phyloP scores from a whole-genome alignment of 2,329 filamentous ascomycete genomes.

The Neospermospora avenae region DNA sequence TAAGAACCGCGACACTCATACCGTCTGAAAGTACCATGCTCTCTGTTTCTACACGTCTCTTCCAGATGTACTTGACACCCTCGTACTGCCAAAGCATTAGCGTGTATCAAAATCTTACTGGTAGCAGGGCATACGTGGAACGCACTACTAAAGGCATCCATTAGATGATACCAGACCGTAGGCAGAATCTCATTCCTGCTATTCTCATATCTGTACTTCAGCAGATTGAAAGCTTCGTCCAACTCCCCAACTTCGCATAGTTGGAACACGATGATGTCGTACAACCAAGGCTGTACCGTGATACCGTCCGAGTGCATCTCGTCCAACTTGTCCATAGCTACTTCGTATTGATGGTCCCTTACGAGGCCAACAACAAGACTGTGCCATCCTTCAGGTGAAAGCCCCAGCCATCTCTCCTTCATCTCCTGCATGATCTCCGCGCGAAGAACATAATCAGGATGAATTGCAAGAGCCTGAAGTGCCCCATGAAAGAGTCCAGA shows the following conservation, averaged over 20 bases:
- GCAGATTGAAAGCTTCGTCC: slow-evolving; percentile 70
- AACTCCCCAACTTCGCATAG: slow-evolving; percentile 70
- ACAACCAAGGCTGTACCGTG: slow-evolving; percentile 66
- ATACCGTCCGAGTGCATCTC: slow-evolving; percentile 57
- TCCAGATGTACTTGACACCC: slow-evolving; percentile 70
- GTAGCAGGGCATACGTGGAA: slow-evolving; percentile 50
- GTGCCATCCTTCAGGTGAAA: slow-evolving; percentile 60
- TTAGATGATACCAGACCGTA: slow-evolving; percentile 64
- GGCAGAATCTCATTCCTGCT: slow-evolving; percentile 45
- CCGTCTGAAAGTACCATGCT: slow-evolving; percentile 61
- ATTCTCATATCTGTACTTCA: slow-evolving; percentile 53
- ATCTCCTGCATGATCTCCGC: slow-evolving; percentile 69
- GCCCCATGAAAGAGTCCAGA: slow-evolving; percentile 67
- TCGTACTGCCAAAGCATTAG: slow-evolving; percentile 46
- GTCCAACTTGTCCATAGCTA: slow-evolving; percentile 70
- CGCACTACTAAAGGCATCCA: slow-evolving; percentile 69
- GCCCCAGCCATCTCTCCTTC: slow-evolving; percentile 66
- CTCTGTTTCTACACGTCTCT: slow-evolving; percentile 52
- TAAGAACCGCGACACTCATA: slow-evolving; percentile 65
- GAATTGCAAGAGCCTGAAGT: slow-evolving; percentile 70
- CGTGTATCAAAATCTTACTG: slow-evolving; percentile 13
- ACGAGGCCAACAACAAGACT: slow-evolving; percentile 71
- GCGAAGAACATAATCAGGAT: slow-evolving; percentile 80
- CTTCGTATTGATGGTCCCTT: slow-evolving; percentile 77
- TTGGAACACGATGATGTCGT: slow-evolving; percentile 71